These are phyloP conservation scores for Carex myosuroides DNA, from an alignment of 176 grass and related monocot species.

Conservation along the genomic window DNA sequence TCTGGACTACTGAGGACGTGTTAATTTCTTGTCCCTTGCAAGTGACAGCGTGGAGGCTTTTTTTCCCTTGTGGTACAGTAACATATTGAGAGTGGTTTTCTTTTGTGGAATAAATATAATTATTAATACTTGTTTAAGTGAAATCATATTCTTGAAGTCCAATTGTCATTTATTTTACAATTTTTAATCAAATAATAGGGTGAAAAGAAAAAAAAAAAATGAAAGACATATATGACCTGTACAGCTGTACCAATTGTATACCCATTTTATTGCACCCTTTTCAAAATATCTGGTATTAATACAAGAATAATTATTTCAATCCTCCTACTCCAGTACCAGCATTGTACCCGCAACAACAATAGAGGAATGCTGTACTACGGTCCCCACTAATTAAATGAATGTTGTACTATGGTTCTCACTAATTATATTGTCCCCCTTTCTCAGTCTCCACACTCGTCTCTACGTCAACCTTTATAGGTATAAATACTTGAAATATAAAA, in stretches of 20 bases:
- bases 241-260: neutral
- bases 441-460: too few relatives aligned
- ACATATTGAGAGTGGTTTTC: conserved; percentile 2
- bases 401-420: too few relatives aligned
- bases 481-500: too few relatives aligned
- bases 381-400: too few relatives aligned
- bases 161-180: neutral
- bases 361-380: too few relatives aligned
- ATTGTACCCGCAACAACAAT: too few relatives aligned
- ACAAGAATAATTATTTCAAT: too few relatives aligned
- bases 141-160: neutral
- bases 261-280: neutral
- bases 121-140: neutral
- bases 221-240: neutral
- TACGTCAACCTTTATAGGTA: too few relatives aligned
- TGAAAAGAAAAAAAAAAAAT: neutral
- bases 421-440: too few relatives aligned
- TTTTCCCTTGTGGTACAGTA: neutral
- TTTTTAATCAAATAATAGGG: neutral
- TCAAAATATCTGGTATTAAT: neutral
- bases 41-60: neutral
- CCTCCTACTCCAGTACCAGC: too few relatives aligned
- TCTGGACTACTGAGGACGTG: neutral
- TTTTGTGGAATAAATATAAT: conserved; percentile 3
- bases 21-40: neutral